A percentile compares a stretch with the other conserved stretches of the same genome.
Evolutionary conservation across 192 early-diverging fungal genomes (phyloP).

Genomic region (Chytriomyces sp.): DNA sequence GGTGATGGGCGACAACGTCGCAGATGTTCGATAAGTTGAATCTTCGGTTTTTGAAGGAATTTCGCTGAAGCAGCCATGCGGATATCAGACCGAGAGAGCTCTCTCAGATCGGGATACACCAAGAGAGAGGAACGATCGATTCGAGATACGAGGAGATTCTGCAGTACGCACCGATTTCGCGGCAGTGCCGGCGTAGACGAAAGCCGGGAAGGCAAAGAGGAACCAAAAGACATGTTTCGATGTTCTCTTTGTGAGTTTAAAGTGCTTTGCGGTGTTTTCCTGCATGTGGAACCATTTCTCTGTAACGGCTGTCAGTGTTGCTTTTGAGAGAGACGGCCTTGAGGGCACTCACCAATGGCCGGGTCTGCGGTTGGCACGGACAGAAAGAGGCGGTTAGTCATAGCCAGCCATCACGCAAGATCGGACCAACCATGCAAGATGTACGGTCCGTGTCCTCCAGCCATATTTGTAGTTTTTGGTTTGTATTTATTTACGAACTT

Average conservation of each 20-base stretch:
- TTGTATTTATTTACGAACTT: background rate
- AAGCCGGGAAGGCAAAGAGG: slow-evolving; percentile 41
- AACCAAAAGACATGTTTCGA: slow-evolving; percentile 30
- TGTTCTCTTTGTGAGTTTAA: slow-evolving; percentile 46
- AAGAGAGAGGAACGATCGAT: too few relatives aligned
- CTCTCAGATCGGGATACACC: too few relatives aligned
- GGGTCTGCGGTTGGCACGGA: slow-evolving; percentile 34
- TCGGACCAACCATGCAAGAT: slow-evolving; percentile 53
- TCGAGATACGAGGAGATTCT: too few relatives aligned
- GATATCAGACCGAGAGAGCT: background rate
- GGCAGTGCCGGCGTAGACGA: slow-evolving; percentile 28
- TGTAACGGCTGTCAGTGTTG: slow-evolving; percentile 3
- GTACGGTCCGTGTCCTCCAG: slow-evolving; percentile 30
- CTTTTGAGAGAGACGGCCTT: background rate
- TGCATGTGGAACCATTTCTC: slow-evolving; percentile 60
- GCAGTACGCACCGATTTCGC: background rate
- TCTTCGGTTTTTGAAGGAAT: background rate
- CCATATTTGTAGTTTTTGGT: slow-evolving; percentile 14
- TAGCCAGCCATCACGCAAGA: slow-evolving; percentile 39
- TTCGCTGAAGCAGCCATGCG: background rate
- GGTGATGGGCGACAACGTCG: background rate
- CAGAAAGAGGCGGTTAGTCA: background rate
- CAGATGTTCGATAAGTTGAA: background rate
- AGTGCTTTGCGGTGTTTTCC: slow-evolving; percentile 50
- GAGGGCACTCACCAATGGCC: slow-evolving; percentile 14